Evolutionary conservation across 352 stramenopile genomes (phyloP).

Genomic region (Phytopythium ostracodes): DNA sequence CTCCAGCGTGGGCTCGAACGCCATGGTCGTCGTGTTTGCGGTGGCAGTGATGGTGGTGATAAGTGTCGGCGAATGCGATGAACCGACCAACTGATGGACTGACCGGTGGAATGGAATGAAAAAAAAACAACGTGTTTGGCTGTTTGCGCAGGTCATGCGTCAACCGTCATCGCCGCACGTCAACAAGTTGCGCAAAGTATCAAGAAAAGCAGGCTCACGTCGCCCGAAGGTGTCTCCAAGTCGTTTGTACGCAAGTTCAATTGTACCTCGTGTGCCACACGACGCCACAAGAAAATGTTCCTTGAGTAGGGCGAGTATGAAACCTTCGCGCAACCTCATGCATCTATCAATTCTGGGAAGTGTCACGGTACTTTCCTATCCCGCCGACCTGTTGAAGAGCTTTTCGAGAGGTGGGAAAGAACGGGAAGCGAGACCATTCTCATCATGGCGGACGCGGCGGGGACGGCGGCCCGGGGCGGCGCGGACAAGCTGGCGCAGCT

Average conservation of each 20-base stretch:
- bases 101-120: not conserved
- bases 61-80: no score
- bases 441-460: constrained; percentile 3
- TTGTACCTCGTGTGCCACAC: not conserved
- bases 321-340: not conserved
- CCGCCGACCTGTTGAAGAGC: constrained; percentile 8
- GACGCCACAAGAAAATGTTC: constrained; percentile 8
- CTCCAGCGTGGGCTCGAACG: constrained; percentile 55
- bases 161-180: not conserved
- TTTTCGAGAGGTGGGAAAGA: no score
- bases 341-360: no score
- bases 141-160: not conserved
- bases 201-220: not conserved
- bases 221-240: not conserved
- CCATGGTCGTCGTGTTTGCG: constrained; percentile 22
- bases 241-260: not conserved
- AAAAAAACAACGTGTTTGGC: not conserved
- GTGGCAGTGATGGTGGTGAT: not conserved
- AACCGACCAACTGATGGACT: not conserved
- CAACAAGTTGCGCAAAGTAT: not conserved
- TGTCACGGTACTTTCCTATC: no score
- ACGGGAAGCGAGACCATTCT: not conserved
- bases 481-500: constrained; percentile 37
- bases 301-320: no score
- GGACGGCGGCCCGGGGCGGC: no score